These are phyloP conservation scores for Metschnikowia cerradonensis DNA, from an alignment of 805 yeast genomes.

Conservation along the genomic window DNA sequence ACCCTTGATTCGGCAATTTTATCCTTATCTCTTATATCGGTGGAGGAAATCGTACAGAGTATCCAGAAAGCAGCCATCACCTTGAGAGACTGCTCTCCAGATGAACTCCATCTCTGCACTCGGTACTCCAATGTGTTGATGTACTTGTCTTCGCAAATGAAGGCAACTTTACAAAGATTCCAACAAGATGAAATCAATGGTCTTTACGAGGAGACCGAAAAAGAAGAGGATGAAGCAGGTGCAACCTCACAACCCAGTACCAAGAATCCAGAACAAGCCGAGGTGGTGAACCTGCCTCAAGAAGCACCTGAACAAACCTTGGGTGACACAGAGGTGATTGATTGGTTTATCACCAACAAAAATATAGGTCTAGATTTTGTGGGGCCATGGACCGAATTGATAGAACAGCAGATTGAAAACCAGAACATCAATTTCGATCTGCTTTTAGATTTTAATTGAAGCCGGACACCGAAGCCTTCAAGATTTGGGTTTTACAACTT, in stretches of 20 bases:
- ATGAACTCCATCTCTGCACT: slow-evolving; percentile 79
- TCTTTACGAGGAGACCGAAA: background rate
- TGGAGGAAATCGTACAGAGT: slow-evolving; percentile 63
- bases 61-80: slow-evolving; percentile 71
- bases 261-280: background rate
- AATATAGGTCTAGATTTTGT: slow-evolving; percentile 42
- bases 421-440: slow-evolving; percentile 10
- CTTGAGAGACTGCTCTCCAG: slow-evolving; percentile 80
- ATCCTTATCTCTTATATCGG: slow-evolving; percentile 59
- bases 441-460: slow-evolving; percentile 5
- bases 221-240: slow-evolving; percentile 12
- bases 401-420: slow-evolving; percentile 56
- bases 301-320: slow-evolving; percentile 1
- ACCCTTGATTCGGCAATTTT: slow-evolving; percentile 47
- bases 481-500: background rate
- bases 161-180: slow-evolving; percentile 36
- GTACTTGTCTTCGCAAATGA: slow-evolving; percentile 75
- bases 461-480: background rate
- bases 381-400: slow-evolving; percentile 78
- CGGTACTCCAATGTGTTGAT: slow-evolving; percentile 73
- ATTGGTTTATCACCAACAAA: slow-evolving; percentile 39
- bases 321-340: slow-evolving; percentile 42
- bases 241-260: background rate
- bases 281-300: slow-evolving; percentile 8
- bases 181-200: slow-evolving; percentile 1